Evolutionary conservation across 441 rosid species (phyloP).

Genomic region (Raphanus hybrid): DNA sequence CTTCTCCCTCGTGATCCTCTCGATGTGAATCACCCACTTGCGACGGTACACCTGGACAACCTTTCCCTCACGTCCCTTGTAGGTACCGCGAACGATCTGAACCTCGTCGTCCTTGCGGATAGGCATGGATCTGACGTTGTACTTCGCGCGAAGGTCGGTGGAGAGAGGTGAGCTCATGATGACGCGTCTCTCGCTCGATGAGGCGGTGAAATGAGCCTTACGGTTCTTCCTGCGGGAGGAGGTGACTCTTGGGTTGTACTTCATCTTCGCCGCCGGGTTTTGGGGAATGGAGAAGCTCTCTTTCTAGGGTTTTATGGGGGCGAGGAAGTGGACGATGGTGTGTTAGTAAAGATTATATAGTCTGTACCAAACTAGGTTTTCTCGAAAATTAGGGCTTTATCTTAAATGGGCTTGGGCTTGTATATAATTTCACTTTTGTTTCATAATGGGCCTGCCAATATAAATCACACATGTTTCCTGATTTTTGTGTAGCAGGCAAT

Average conservation of each 20-base stretch:
- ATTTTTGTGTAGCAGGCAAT: too few species aligned
- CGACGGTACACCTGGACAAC: conserved; percentile 81
- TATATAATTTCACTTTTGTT: neutral
- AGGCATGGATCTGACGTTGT: conserved; percentile 84
- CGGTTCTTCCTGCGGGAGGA: conserved; percentile 85
- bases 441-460: neutral
- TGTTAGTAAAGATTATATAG: conserved; percentile 15
- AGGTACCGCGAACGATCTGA: conserved; percentile 78
- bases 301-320: conserved; percentile 25
- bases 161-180: conserved; percentile 77
- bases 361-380: conserved; percentile 24
- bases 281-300: neutral
- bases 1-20: conserved; percentile 83
- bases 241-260: conserved; percentile 78
- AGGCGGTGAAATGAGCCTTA: conserved; percentile 82
- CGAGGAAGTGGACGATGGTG: neutral
- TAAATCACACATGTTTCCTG: neutral
- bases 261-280: conserved; percentile 51
- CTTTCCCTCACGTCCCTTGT: conserved; percentile 84
- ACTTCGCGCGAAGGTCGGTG: conserved; percentile 72
- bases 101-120: conserved; percentile 87
- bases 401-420: neutral
- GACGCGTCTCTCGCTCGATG: conserved; percentile 72
- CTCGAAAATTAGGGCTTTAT: conserved; percentile 14
- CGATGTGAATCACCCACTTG: conserved; percentile 92